Evolutionary conservation across 1,139 yeast genomes (phyloP).

Genomic region (Eremothecium coryli): DNA sequence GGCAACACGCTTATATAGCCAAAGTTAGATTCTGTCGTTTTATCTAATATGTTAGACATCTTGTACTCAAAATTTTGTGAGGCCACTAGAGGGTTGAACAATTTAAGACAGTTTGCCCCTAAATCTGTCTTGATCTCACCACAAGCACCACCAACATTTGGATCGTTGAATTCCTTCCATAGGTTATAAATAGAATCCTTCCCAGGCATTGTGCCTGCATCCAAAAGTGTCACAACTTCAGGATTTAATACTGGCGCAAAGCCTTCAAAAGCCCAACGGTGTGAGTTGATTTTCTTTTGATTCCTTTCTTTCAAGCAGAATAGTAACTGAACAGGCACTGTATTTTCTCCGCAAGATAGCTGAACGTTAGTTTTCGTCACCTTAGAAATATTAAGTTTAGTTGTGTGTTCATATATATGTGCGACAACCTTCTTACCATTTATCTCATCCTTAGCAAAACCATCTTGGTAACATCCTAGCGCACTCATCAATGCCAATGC

Average conservation of each 20-base stretch:
- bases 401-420: constrained; percentile 83
- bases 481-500: constrained; percentile 82
- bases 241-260: constrained; percentile 83
- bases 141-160: constrained; percentile 89
- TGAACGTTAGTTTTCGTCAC: constrained; percentile 59
- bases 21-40: constrained; percentile 80
- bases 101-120: constrained; percentile 59
- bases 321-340: constrained; percentile 82
- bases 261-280: constrained; percentile 93
- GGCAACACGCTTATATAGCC: constrained; percentile 87
- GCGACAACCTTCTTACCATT: constrained; percentile 82
- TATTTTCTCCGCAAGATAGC: constrained; percentile 38
- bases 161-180: constrained; percentile 83
- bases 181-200: constrained; percentile 70
- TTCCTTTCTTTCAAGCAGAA: constrained; percentile 84
- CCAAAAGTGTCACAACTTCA: constrained; percentile 71
- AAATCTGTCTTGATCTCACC: constrained; percentile 89
- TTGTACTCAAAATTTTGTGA: constrained; percentile 91
- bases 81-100: constrained; percentile 79
- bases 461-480: constrained; percentile 91
- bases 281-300: constrained; percentile 88
- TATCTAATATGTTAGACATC: constrained; percentile 83
- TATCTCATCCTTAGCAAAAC: constrained; percentile 82
- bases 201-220: constrained; percentile 94
- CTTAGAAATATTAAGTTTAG: constrained; percentile 53